phyloP scores from a whole-genome alignment of 306 rosid species.

The Vicia sativa region DNA sequence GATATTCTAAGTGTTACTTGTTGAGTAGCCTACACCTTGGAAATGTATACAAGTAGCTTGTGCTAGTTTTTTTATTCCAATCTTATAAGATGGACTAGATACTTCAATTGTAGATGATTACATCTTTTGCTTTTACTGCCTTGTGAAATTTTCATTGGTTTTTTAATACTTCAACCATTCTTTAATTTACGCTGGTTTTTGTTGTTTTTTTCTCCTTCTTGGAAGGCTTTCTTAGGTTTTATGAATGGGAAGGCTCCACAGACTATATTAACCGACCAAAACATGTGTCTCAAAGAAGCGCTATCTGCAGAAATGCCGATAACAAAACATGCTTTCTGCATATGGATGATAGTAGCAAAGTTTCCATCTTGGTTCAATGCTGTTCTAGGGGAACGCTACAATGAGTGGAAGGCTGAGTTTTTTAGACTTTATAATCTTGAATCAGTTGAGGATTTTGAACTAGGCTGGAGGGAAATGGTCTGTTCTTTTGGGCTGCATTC shows the following conservation, averaged over 20 bases:
- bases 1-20: constrained; percentile 22
- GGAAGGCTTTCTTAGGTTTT: constrained; percentile 89
- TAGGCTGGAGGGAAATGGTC: constrained; percentile 92
- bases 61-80: constrained; percentile 15
- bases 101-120: constrained; percentile 9
- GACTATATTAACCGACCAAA: constrained; percentile 90
- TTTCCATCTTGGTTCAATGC: constrained; percentile 99
- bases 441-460: constrained; percentile 82
- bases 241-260: constrained; percentile 93
- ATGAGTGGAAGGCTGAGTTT: constrained; percentile 93
- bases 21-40: not conserved
- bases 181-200: constrained; percentile 43
- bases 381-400: constrained; percentile 91
- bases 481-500: constrained; percentile 86
- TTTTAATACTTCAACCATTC: constrained; percentile 29
- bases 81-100: constrained; percentile 17
- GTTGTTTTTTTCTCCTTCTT: constrained; percentile 39
- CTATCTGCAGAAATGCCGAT: constrained; percentile 71
- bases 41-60: constrained; percentile 12
- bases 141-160: constrained; percentile 10
- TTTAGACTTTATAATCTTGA: constrained; percentile 83
- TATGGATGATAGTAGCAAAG: constrained; percentile 98
- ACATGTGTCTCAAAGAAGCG: constrained; percentile 88
- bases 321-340: constrained; percentile 86
- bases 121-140: not conserved